A percentile compares a stretch with the other conserved stretches of the same genome.
Conservation (phyloP, 1,284 basidiomycete species). For the Heterobasidion occidentale region DNA sequence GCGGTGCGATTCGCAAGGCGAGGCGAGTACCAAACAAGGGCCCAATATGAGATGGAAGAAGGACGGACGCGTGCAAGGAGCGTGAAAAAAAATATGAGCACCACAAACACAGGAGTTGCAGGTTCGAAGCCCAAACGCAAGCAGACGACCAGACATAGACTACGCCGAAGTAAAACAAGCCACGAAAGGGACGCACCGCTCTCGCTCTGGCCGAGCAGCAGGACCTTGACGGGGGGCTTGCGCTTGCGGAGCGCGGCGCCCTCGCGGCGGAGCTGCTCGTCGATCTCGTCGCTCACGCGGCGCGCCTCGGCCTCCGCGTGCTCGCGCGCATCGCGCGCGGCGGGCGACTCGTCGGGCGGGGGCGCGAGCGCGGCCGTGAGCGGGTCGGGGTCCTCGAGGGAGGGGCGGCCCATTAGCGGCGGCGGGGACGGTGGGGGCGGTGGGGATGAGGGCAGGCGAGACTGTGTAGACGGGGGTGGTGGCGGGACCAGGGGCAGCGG, state of each 20-base stretch:
- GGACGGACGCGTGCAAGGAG: not conserved
- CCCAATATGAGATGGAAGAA: not conserved
- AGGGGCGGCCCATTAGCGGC: slow-evolving; percentile 18
- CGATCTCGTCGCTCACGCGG: slow-evolving; percentile 52
- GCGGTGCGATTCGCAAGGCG: not conserved
- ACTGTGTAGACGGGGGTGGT: not conserved
- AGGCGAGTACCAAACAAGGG: not conserved
- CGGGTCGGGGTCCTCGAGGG: slow-evolving; percentile 30
- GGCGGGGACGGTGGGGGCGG: not conserved
- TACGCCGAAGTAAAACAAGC: too few species aligned
- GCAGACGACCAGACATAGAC: too few species aligned
- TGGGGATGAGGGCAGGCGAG: not conserved
- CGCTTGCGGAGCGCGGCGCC: slow-evolving; percentile 39
- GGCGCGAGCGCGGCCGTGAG: slow-evolving; percentile 40
- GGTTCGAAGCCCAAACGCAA: too few species aligned
- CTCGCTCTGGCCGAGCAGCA: slow-evolving; percentile 66
- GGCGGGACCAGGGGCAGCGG: not conserved
- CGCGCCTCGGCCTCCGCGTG: slow-evolving; percentile 46
- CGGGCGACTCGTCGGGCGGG: slow-evolving; percentile 39
- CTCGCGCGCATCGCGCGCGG: slow-evolving; percentile 32
- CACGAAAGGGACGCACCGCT: slow-evolving; percentile 37
- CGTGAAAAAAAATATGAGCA: not conserved
- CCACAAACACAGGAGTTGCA: too few species aligned
- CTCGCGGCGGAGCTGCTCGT: slow-evolving; percentile 50
- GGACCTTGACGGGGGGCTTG: slow-evolving; percentile 43